These are phyloP conservation scores for Pythium sukuiense DNA, from an alignment of 352 stramenopile genomes.

Conservation along the genomic window DNA sequence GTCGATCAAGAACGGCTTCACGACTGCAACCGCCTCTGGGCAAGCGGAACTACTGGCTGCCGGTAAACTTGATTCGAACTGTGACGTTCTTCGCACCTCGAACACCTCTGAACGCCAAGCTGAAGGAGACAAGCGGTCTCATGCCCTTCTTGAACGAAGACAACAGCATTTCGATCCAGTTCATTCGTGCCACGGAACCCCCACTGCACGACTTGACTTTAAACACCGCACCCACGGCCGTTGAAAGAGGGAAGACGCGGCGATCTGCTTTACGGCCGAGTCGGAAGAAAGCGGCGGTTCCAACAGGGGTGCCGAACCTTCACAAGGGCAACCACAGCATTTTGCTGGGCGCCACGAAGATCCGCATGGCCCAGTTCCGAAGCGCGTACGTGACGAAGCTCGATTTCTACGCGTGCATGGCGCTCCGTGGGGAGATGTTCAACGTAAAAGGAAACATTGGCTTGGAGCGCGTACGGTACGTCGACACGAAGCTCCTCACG, in stretches of 20 bases:
- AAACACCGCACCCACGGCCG: slow-evolving; percentile 1
- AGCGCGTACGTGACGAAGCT: slow-evolving; percentile 85
- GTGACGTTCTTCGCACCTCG: slow-evolving; percentile 77
- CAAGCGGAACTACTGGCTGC: slow-evolving; percentile 67
- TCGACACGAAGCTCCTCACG: slow-evolving; percentile 67
- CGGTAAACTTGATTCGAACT: slow-evolving; percentile 72
- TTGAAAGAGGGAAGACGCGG: slow-evolving; percentile 33
- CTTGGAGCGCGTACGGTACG: slow-evolving; percentile 69
- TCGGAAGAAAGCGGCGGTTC: not conserved
- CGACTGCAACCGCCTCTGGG: slow-evolving; percentile 5
- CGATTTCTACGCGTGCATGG: slow-evolving; percentile 85
- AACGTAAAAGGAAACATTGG: slow-evolving; percentile 86
- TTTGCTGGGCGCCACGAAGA: slow-evolving; percentile 67
- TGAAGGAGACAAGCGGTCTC: slow-evolving; percentile 77
- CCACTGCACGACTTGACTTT: slow-evolving; percentile 57
- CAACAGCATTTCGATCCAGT: slow-evolving; percentile 72
- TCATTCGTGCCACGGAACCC: slow-evolving; percentile 72
- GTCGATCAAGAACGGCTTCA: not conserved
- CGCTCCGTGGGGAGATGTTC: slow-evolving; percentile 73
- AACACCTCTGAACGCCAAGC: slow-evolving; percentile 68
- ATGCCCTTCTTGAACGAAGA: slow-evolving; percentile 64
- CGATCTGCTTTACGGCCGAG: slow-evolving; percentile 42
- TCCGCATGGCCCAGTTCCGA: slow-evolving; percentile 79
- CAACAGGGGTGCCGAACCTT: not conserved
- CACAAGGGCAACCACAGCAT: slow-evolving; percentile 36